Conservation (phyloP, 2,329 filamentous ascomycete species). For the Tolypocladium amazonense region DNA sequence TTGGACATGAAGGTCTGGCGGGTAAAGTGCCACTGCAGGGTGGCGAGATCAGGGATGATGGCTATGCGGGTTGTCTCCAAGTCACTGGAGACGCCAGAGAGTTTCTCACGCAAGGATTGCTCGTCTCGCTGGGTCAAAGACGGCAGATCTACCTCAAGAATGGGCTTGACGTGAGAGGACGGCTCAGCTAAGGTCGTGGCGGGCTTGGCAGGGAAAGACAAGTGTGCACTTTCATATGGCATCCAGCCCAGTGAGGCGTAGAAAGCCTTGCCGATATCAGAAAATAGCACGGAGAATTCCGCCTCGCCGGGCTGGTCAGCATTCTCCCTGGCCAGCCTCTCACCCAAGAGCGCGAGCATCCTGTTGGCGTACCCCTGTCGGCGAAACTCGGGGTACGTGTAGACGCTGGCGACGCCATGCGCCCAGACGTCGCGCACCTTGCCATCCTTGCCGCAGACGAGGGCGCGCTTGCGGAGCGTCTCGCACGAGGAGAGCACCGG, state of each 20-base stretch:
- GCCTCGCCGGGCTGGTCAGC: slow-evolving; percentile 21
- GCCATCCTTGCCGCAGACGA: slow-evolving; percentile 29
- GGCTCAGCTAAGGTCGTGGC: slow-evolving; percentile 15
- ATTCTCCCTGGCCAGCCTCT: slow-evolving; percentile 19
- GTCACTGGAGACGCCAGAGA: slow-evolving; percentile 22
- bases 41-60: slow-evolving; percentile 19
- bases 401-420: slow-evolving; percentile 76
- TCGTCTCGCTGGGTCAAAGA: slow-evolving; percentile 56
- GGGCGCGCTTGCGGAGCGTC: slow-evolving; percentile 47
- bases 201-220: slow-evolving; percentile 39
- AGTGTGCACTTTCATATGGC: slow-evolving; percentile 61
- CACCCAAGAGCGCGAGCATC: slow-evolving; percentile 60
- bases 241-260: slow-evolving; percentile 73
- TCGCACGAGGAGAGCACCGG: slow-evolving; percentile 55
- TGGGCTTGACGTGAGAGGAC: slow-evolving; percentile 20
- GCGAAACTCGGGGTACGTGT: slow-evolving; percentile 54
- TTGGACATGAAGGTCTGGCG: slow-evolving; percentile 70
- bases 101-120: slow-evolving; percentile 41
- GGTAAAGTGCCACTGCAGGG: slow-evolving; percentile 50
- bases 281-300: slow-evolving; percentile 70
- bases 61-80: slow-evolving; percentile 20
- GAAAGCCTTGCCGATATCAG: slow-evolving; percentile 75
- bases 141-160: slow-evolving; percentile 51
- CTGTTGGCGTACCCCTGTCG: slow-evolving; percentile 66
- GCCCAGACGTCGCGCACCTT: slow-evolving; percentile 42